These are phyloP conservation scores for Cordyceps farinosa DNA, from an alignment of 2,329 filamentous ascomycete genomes.

Conservation along the genomic window DNA sequence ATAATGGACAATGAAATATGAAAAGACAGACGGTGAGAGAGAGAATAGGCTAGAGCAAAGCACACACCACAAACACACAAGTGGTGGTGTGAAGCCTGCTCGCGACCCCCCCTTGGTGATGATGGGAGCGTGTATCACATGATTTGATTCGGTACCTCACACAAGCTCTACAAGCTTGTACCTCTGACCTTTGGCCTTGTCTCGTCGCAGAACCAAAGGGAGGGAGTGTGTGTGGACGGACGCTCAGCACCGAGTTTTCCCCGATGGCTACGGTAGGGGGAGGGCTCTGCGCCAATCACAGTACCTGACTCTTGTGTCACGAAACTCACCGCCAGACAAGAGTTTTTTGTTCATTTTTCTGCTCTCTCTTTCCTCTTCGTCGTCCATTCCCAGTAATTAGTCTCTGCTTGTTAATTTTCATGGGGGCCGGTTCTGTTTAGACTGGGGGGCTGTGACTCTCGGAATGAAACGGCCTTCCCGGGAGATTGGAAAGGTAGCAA, in stretches of 20 bases:
- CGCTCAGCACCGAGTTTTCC: conserved; percentile 13
- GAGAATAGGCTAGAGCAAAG: neutral
- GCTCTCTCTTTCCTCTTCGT: neutral
- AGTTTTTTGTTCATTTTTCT: neutral
- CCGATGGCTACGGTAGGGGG: neutral
- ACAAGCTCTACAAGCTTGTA: neutral
- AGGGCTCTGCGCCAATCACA: neutral
- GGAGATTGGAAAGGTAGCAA: neutral
- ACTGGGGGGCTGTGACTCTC: neutral
- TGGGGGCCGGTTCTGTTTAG: neutral
- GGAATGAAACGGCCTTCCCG: neutral
- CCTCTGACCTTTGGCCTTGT: neutral
- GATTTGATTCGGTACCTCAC: neutral
- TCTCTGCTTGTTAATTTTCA: neutral
- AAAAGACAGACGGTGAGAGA: neutral
- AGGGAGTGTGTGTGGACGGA: too few species aligned
- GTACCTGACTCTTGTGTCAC: neutral
- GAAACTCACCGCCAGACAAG: conserved; percentile 13
- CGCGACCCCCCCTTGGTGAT: too few species aligned
- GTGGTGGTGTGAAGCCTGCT: neutral
- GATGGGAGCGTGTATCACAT: neutral
- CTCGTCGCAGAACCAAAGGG: neutral
- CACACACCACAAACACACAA: neutral
- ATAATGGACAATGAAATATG: neutral
- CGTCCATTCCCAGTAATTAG: neutral